Evolutionary conservation across 129 eudicot species (phyloP), one percentile per base, ranked within the genome.

Genomic region (Centrapalus pauciflorus): DNA sequence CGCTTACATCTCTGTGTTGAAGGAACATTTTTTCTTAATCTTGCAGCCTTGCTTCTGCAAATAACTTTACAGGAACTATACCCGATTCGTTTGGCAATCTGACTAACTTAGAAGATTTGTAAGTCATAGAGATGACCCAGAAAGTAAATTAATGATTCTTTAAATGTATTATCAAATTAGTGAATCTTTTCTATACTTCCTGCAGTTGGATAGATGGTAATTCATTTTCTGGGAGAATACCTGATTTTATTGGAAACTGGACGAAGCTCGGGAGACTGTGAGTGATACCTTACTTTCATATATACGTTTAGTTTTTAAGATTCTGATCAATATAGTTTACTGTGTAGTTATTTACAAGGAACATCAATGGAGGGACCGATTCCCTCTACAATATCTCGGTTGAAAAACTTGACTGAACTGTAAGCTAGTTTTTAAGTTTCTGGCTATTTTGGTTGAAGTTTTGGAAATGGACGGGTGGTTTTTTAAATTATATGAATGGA

Each of bases 121-220:
- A 85, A 92, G 98, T 77, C 21, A 70, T 32, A 14, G 12, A 17
- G 29, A 28, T 34, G 45, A 12, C 45, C 43, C 17, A 3, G 32
- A n/a, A 41, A 40, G 21, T 41, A 11, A 38, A 37, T 6, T 32
- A 50, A 30, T 20, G 49, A 32, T n/a, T 61, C 17, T 41, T 10
- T 19, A 41, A 25, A 16, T 45, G 14, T 0, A 23, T 24, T 51
- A 41, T 41, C 29, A 68, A 61, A 26, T 40, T 30, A 20, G 0
- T 41, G 46, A 40, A 54, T 51, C 48, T 26, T 68, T 6, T 75
- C n/a, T 38, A 38, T 19, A 46, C 64, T 55, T 48, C 73, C 73
- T 85, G 80, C 91, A 85, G 98, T 81, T 69, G 91, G 75, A 79
- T 92, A 64, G 95, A 83, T 56, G 98, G 96, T 65, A 92, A 67